Percentiles rank a stretch among this genome's conserved stretches.
These are phyloP conservation scores for Claviceps quebecensis DNA, from an alignment of 2,329 filamentous ascomycete genomes.

Conservation along the genomic window DNA sequence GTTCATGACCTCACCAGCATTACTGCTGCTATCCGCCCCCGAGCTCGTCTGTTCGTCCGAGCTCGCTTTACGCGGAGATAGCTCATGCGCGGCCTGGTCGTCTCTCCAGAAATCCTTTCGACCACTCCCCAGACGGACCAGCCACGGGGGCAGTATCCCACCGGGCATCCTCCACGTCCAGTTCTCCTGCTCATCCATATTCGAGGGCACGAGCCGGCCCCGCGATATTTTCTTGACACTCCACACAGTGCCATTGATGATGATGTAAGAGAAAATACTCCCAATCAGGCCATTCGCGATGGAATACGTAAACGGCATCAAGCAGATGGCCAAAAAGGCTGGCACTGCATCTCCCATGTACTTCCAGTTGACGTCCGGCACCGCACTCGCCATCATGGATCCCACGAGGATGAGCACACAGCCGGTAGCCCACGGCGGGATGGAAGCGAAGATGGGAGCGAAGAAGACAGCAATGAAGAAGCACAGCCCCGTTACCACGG, in stretches of 20 bases:
- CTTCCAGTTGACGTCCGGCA: conserved; percentile 75
- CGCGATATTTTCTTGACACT: conserved; percentile 50
- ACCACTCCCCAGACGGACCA: conserved; percentile 46
- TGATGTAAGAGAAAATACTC: conserved; percentile 61
- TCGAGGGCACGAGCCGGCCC: conserved; percentile 58
- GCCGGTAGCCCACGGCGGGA: conserved; percentile 79
- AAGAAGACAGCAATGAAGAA: conserved; percentile 86
- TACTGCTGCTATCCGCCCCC: not conserved
- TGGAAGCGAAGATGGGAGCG: conserved; percentile 78
- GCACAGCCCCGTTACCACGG: conserved; percentile 63
- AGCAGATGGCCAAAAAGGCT: conserved; percentile 67
- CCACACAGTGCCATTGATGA: conserved; percentile 61
- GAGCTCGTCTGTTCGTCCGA: conserved; percentile 7
- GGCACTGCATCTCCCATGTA: conserved; percentile 76
- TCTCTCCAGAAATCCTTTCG: conserved; percentile 62
- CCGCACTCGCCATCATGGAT: conserved; percentile 70
- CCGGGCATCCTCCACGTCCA: conserved; percentile 71
- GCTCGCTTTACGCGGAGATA: conserved; percentile 7
- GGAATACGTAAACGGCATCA: conserved; percentile 85
- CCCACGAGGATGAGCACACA: conserved; percentile 80
- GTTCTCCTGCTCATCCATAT: conserved; percentile 62
- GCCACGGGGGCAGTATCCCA: conserved; percentile 62
- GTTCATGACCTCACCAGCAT: not conserved
- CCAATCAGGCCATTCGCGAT: conserved; percentile 79
- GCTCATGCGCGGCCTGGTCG: conserved; percentile 7